Percentiles rank a stretch among this genome's conserved stretches.
These are phyloP conservation scores for Luffa aegyptiaca DNA, from an alignment of 306 rosid species.

Conservation along the genomic window DNA sequence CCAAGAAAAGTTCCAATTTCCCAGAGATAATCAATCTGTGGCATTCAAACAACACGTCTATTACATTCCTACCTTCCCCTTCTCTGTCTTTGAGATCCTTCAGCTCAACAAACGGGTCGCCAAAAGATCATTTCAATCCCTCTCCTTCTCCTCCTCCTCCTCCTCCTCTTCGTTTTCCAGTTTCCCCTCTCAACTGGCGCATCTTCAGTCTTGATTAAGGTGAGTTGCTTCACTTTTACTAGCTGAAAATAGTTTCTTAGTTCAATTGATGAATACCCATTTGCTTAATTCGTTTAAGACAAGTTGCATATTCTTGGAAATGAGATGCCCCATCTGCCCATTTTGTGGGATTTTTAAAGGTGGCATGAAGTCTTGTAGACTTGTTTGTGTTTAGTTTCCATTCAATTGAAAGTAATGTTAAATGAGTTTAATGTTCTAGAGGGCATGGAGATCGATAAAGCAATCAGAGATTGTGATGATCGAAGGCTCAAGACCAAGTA, in stretches of 20 bases:
- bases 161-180: background rate
- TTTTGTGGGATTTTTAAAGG: slow-evolving; percentile 6
- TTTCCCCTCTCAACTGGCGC: background rate
- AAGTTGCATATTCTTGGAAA: background rate
- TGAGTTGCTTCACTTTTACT: slow-evolving; percentile 10
- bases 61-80: slow-evolving; percentile 16
- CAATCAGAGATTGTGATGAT: slow-evolving; percentile 70
- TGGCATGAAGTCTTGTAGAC: background rate
- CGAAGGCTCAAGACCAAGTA: slow-evolving; percentile 89
- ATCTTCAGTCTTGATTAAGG: background rate
- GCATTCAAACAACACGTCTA: slow-evolving; percentile 26
- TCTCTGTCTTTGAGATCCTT: slow-evolving; percentile 10
- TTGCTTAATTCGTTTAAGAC: slow-evolving; percentile 10
- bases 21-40: slow-evolving; percentile 26
- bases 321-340: slow-evolving; percentile 15
- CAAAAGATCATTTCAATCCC: background rate
- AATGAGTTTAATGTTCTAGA: slow-evolving; percentile 16
- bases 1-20: background rate
- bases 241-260: background rate
- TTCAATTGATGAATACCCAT: slow-evolving; percentile 17
- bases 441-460: slow-evolving; percentile 84
- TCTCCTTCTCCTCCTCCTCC: background rate
- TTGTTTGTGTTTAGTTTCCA: slow-evolving; percentile 12
- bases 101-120: background rate
- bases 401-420: background rate